Percentiles rank a stretch among this genome's conserved stretches.
Conservation (phyloP, 2,329 filamentous ascomycete species). For the Lachnellula occidentalis region DNA sequence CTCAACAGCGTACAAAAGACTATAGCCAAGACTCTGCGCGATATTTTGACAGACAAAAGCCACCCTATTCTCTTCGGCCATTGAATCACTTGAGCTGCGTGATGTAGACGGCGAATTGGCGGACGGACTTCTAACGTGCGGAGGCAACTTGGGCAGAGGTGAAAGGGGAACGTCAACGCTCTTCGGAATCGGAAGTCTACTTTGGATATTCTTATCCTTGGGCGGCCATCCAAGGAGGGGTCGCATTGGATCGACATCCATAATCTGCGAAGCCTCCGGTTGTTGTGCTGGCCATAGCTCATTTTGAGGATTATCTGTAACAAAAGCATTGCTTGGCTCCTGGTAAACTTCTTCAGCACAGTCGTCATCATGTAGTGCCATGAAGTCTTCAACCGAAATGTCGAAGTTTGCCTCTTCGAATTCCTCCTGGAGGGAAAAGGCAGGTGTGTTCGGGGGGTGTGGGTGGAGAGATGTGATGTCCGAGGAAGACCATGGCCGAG, state of each 20-base stretch:
- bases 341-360: constrained; percentile 1
- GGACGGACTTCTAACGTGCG: not conserved
- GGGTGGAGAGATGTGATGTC: constrained; percentile 11
- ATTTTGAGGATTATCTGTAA: not conserved
- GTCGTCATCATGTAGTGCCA: constrained; percentile 6
- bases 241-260: not conserved
- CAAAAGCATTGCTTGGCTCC: not conserved
- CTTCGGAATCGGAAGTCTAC: not conserved
- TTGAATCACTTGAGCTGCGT: not conserved
- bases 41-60: constrained; percentile 23
- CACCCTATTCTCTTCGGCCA: constrained; percentile 15
- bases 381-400: constrained; percentile 6
- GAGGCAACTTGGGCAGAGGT: not conserved
- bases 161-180: not conserved
- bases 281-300: not conserved
- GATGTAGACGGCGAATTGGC: not conserved
- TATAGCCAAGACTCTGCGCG: constrained; percentile 25
- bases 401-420: not conserved
- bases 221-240: not conserved
- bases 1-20: constrained; percentile 28
- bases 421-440: not conserved
- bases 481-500: constrained; percentile 14
- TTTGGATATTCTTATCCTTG: not conserved
- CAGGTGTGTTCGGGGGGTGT: constrained; percentile 9
- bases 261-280: not conserved